Evolutionary conservation across 352 stramenopile species (phyloP), one percentile per base, ranked within the genome.

Genomic region (Elongisporangium anandrum): DNA sequence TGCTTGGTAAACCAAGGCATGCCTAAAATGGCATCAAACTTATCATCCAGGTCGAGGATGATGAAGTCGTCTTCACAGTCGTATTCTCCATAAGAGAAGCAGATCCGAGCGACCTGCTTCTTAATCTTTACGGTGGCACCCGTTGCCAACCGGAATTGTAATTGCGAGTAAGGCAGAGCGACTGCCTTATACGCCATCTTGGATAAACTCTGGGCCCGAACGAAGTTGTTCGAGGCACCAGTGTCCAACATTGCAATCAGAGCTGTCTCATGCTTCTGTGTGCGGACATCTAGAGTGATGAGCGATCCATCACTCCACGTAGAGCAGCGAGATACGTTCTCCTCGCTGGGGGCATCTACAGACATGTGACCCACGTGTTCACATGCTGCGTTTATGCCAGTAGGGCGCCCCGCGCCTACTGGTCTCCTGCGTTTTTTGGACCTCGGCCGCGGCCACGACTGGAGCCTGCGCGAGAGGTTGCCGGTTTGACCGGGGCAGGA

Each of bases 211-310:
- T 59, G 50, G 51, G 50, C 23, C 17, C 59, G 60, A 56, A 65
- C 64, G 49, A 72, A 72, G 22, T 75, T 70, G 26, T 65, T 65
- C 58, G 56, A 71, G 54, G 66, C 41, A 22, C 59, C 56, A 1
- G 52, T 61, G 39, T 75, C 64, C 19, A 70, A 22, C 47, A 73
- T 52, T 0, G 55, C 59, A 51, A 26, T 47, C 17, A 68, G 47
- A 3, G 50, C 20, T 2, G n/a, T 29, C 17, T 39, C 6, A 1
- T 45, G 34, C 10, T 45, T 45, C 34, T 45, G 34, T 4, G 34
- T 45, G 34, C 34, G 10, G 9, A 17, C 13, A 45, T 45, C 34
- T 4, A 45, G 34, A 45, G 34, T 45, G 34, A 45, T 45, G 34
- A 45, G 34, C 2, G 34, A 17, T 17, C 12, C 34, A 45, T 39